A percentile compares a stretch with the other conserved stretches of the same genome.
These are phyloP conservation scores for Synchytrium microbalum DNA, from an alignment of 371 early-diverging fungal species.

Conservation along the genomic window DNA sequence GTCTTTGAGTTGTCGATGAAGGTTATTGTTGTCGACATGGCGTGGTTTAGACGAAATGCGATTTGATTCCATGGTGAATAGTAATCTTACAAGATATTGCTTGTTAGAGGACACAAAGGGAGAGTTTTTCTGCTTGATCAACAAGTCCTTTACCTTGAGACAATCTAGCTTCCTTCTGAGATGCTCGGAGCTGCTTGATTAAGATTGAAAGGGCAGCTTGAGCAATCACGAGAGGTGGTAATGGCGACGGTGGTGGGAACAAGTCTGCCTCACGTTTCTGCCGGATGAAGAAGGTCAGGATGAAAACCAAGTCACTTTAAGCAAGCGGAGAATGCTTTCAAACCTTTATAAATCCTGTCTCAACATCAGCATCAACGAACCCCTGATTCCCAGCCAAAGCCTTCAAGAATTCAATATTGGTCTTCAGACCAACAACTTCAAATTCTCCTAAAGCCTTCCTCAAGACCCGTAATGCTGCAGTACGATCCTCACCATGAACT, in stretches of 20 bases:
- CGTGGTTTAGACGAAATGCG: not conserved
- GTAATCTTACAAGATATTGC: not conserved
- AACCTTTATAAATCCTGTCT: slow-evolving; percentile 86
- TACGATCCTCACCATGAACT: slow-evolving; percentile 76
- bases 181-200: slow-evolving; percentile 19
- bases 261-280: slow-evolving; percentile 61
- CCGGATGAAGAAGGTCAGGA: too few species aligned
- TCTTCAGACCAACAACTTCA: slow-evolving; percentile 80
- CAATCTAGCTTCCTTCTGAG: not conserved
- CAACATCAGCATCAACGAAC: slow-evolving; percentile 82
- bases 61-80: not conserved
- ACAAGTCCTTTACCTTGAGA: not conserved
- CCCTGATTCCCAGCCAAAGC: slow-evolving; percentile 69
- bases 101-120: not conserved
- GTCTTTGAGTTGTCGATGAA: not conserved
- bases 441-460: slow-evolving; percentile 73
- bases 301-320: not conserved
- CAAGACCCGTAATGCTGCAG: slow-evolving; percentile 72
- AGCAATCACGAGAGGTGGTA: slow-evolving; percentile 47
- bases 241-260: slow-evolving; percentile 43
- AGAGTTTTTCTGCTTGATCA: too few species aligned
- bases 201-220: slow-evolving; percentile 63
- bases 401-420: slow-evolving; percentile 87
- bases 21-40: not conserved
- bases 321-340: not conserved